Conservation (phyloP, 805 yeast species). For the Candida rishiriensis region DNA sequence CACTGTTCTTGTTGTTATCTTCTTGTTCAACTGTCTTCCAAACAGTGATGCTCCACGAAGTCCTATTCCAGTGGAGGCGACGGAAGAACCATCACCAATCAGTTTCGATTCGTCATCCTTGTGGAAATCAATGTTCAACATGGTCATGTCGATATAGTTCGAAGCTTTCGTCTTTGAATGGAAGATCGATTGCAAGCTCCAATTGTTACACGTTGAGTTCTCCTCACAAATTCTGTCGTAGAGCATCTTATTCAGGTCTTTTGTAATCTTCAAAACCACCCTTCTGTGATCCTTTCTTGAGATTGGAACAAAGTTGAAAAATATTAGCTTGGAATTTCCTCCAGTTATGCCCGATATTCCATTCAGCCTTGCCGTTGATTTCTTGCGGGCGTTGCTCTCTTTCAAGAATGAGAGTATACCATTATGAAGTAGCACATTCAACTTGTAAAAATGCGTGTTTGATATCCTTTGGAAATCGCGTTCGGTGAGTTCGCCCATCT, state of each 20-base stretch:
- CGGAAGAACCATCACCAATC: slow-evolving; percentile 1
- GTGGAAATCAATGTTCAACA: slow-evolving; percentile 20
- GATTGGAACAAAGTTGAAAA: slow-evolving; percentile 27
- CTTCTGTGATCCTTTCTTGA: slow-evolving; percentile 19
- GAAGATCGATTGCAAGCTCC: slow-evolving; percentile 5
- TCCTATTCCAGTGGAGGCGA: not conserved
- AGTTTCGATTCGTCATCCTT: slow-evolving; percentile 21
- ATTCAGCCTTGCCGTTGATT: slow-evolving; percentile 20
- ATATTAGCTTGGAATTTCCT: slow-evolving; percentile 27
- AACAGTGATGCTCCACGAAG: slow-evolving; percentile 1
- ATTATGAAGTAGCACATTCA: slow-evolving; percentile 23
- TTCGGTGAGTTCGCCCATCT: slow-evolving; percentile 23
- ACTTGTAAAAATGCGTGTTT: slow-evolving; percentile 22
- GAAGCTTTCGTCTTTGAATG: not conserved
- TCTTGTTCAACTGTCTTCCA: slow-evolving; percentile 9
- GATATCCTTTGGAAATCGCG: slow-evolving; percentile 26
- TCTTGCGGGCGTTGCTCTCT: slow-evolving; percentile 26
- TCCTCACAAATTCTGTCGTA: slow-evolving; percentile 19
- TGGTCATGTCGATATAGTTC: slow-evolving; percentile 23
- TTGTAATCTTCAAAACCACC: slow-evolving; percentile 17
- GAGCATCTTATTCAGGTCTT: slow-evolving; percentile 16
- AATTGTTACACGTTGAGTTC: slow-evolving; percentile 5
- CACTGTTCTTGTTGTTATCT: slow-evolving; percentile 20
- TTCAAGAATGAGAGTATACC: slow-evolving; percentile 27
- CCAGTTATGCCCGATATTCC: slow-evolving; percentile 13